These are phyloP conservation scores for Leccinum imitatum DNA, from an alignment of 768 basidiomycete genomes.

Conservation along the genomic window DNA sequence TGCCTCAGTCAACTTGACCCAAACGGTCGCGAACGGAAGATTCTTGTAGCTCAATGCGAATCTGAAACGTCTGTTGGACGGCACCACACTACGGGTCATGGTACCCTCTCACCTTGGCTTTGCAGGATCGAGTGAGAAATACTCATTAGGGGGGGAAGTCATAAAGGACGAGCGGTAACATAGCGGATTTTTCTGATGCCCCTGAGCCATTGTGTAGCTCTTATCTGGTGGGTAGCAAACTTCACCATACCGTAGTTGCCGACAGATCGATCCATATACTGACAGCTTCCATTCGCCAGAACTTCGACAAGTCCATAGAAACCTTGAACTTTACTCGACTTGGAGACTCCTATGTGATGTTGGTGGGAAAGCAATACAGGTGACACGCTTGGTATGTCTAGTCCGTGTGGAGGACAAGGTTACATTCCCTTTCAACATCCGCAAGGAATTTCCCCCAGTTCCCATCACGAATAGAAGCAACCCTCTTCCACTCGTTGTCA, in stretches of 20 bases:
- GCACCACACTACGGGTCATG: not conserved
- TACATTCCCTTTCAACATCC: conserved; percentile 30
- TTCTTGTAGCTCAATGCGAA: conserved; percentile 33
- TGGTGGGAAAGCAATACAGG: not conserved
- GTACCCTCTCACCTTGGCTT: conserved; percentile 34
- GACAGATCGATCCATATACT: not conserved
- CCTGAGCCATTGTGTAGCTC: not conserved
- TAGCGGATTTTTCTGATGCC: conserved; percentile 4
- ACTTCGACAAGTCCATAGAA: not conserved
- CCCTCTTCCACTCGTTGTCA: conserved; percentile 27
- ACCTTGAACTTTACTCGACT: not conserved
- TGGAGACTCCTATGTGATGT: not conserved
- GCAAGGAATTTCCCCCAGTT: conserved; percentile 26
- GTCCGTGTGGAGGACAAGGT: conserved; percentile 1
- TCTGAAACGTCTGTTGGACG: conserved; percentile 15
- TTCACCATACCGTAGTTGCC: not conserved
- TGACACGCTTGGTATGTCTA: not conserved
- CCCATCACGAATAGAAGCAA: conserved; percentile 25
- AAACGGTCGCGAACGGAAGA: conserved; percentile 33
- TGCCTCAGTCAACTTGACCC: conserved; percentile 33
- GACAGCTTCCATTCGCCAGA: not conserved
- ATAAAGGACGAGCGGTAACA: conserved; percentile 35
- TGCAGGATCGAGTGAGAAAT: conserved; percentile 37
- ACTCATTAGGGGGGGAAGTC: conserved; percentile 34
- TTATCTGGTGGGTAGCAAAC: conserved; percentile 1